Conservation (phyloP, 2,329 filamentous ascomycete species). For the Monosporascus sp. region DNA sequence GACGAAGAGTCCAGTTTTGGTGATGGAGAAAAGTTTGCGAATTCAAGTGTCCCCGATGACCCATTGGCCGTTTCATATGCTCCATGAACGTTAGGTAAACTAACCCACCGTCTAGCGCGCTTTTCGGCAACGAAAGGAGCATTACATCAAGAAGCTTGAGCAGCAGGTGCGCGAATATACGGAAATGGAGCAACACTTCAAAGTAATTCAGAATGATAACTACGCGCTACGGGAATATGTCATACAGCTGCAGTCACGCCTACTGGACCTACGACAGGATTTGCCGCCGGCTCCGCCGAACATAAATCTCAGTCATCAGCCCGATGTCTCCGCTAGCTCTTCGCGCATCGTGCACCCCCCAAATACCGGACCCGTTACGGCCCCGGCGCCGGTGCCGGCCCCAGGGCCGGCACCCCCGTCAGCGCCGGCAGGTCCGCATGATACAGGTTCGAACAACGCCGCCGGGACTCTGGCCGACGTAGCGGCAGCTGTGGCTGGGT, state of each 20-base stretch:
- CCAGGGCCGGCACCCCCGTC: background rate
- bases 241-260: constrained; percentile 78
- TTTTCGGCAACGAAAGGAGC: constrained; percentile 95
- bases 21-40: background rate
- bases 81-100: constrained; percentile 19
- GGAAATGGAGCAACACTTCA: constrained; percentile 70
- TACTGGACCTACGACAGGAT: constrained; percentile 79
- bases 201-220: constrained; percentile 81
- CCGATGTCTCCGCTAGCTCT: constrained; percentile 17
- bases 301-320: constrained; percentile 57
- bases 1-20: background rate
- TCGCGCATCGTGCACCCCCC: constrained; percentile 17
- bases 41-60: background rate
- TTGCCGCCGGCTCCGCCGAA: constrained; percentile 78
- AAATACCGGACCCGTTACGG: constrained; percentile 4
- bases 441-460: constrained; percentile 12
- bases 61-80: constrained; percentile 21
- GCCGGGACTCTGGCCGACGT: constrained; percentile 28
- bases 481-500: constrained; percentile 27
- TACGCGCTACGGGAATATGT: constrained; percentile 89
- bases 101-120: constrained; percentile 60
- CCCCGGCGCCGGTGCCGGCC: background rate
- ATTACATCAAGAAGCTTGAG: constrained; percentile 96
- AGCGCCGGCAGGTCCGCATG: constrained; percentile 1
- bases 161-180: constrained; percentile 81